Evolutionary conservation across 148 eudicot genomes (phyloP).

Genomic region (Pharnaceum exiguum): DNA sequence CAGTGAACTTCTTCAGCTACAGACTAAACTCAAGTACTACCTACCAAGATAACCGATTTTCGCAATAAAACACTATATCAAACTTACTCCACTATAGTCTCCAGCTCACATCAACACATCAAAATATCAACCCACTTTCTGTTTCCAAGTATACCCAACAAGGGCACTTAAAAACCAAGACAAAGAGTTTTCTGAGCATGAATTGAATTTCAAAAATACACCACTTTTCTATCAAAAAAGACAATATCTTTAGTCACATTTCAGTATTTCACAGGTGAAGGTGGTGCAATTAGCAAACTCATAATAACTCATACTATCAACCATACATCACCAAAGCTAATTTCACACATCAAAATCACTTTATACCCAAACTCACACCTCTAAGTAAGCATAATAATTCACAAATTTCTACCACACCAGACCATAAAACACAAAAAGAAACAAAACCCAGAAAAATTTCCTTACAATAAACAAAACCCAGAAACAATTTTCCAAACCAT

Average conservation of each 20-base stretch:
- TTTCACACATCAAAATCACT: no score
- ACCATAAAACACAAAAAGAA: no score
- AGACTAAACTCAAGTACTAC: background rate
- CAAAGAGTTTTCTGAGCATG: background rate
- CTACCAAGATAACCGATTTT: background rate
- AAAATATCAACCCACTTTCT: background rate
- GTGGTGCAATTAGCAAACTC: no score
- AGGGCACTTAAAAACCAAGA: background rate
- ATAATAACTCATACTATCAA: no score
- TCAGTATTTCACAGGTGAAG: no score
- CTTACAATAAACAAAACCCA: background rate
- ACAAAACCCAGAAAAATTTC: no score
- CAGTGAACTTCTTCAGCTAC: background rate
- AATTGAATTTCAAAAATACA: background rate
- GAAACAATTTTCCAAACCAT: background rate
- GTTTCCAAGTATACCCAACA: background rate
- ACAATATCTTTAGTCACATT: background rate
- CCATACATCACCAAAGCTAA: no score
- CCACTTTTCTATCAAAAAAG: background rate
- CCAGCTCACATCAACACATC: background rate
- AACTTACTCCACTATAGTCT: background rate
- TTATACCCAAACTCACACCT: no score
- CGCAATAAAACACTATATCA: background rate
- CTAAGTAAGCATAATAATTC: no score
- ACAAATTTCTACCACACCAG: no score